Evolutionary conservation across 2,329 filamentous ascomycete species (phyloP), one percentile per base, ranked within the genome.

Genomic region (Arthrinium phaeospermum): DNA sequence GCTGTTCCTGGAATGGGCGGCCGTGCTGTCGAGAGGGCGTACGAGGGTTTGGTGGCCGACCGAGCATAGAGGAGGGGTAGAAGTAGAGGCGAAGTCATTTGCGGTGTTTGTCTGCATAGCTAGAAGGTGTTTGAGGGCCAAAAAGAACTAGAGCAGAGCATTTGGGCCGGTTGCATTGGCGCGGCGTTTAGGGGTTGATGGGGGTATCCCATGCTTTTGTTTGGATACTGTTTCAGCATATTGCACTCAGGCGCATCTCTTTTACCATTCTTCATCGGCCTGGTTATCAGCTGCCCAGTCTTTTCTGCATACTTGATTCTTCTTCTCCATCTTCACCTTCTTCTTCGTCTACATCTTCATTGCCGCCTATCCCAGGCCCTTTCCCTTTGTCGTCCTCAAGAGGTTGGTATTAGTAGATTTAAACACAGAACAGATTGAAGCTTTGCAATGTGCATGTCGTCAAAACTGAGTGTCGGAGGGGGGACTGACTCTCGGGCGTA

Each of bases 1-100:
- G 81, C 82, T 10, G 81, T 91, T 16, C 89, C 89, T 1, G 89
- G 90, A 7, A 85, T 91, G 81, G 89, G 89, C 1, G 86, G 85
- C 16, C 83, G 86, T 67, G 86, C 86, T 2, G 85, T 91, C 1
- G 89, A 91, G 78, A 84, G 86, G 75, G 89, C 89, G 1, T 88
- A 86, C 73, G 86, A 86, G 44, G 87, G 88, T 2, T 77, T 89
- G 71, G 76, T 78, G n/a, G 72, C 74, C 44, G 70, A 67, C 37
- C 72, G 73, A n/a, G 71, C 46, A 24, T 74, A 57, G 68, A 34
- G 44, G 24, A 41, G 45, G 45, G 13, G 2, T 19, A 47, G 45
- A 47, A 16, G 16, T 47, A 22, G 46, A 49, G 46, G 30, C 44
- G 34, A 19, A n/a, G 12, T 41, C 19, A 41, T 41, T 64, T n/a